Base-by-base conservation (phyloP, 257 asterid species). In the Thymus quinquecostatus region DNA sequence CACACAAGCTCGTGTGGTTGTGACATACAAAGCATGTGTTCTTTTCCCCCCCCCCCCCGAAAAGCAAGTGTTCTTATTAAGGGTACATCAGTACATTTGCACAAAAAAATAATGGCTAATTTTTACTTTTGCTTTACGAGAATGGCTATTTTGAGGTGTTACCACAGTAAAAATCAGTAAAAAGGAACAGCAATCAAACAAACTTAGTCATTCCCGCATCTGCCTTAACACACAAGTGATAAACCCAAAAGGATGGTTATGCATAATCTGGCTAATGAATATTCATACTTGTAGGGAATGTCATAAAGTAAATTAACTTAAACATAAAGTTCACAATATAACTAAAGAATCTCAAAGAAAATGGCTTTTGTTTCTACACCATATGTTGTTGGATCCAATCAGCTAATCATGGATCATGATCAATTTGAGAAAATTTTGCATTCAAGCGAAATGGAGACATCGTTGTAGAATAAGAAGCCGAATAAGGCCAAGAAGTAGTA, bases 401-500 rank as follows among this genome's bases (percentile, higher is more conserved):
- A 36, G 13, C 61, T 66, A 53, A 59, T 72, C 21, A 21, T 21
- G 21, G 21, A 21, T 21, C 21, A 21, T 21, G 21, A 21, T 21
- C 21, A 21, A 21, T 21, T 21, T 21, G 21, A 21, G 21, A 21
- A 21, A 21, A 21, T 21, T 21, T 21, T 21, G 21, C 21, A 21
- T 21, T 21, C 21, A 21, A 21, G 21, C 21, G 21, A 21, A 21
- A 44, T 47, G 62, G 21, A 27, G 38, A 41, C 55, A 47, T 70
- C 32, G 40, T 69, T 45, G 57, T 32, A n/a, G 57, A 67, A 40
- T 41, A 38, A 55, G 58, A 57, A 69, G 40, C 11, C 21, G 63
- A 43, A 2, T 48, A 53, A 51, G 57, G 71, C 33, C 48, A 75
- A 27, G 60, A 56, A 45, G 27, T 28, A 32, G 71, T 61, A 70